Evolutionary conservation across 2,329 filamentous ascomycete species (phyloP).

Genomic region (Ceratocystis destructans): DNA sequence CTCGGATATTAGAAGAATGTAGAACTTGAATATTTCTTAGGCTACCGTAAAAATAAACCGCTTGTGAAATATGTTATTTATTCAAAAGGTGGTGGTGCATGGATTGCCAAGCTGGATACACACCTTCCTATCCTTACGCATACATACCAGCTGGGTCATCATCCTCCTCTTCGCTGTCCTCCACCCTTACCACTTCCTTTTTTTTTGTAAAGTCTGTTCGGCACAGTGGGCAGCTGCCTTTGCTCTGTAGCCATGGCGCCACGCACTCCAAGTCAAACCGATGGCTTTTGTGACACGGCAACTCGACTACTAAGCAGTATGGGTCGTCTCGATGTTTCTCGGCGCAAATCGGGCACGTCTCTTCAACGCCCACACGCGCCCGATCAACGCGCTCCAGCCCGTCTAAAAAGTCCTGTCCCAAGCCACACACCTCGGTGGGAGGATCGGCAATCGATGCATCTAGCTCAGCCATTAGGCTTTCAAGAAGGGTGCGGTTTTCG

Average conservation of each 20-base stretch:
- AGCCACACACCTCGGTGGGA: slow-evolving; percentile 39
- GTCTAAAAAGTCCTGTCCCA: slow-evolving; percentile 47
- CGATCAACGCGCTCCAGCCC: slow-evolving; percentile 43
- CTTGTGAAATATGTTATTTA: too few species aligned
- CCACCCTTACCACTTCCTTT: slow-evolving; percentile 32
- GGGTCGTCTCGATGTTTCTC: slow-evolving; percentile 47
- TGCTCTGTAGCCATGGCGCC: slow-evolving; percentile 48
- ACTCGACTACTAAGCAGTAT: slow-evolving; percentile 49
- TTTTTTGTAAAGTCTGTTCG: slow-evolving; percentile 46
- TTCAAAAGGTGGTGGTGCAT: too few species aligned
- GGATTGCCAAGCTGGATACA: background rate
- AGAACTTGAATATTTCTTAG: too few species aligned
- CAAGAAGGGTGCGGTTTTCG: slow-evolving; percentile 38
- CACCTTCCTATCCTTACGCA: slow-evolving; percentile 23
- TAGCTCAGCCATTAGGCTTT: slow-evolving; percentile 34
- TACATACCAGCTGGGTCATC: slow-evolving; percentile 40
- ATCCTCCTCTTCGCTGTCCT: slow-evolving; percentile 38
- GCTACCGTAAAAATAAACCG: too few species aligned
- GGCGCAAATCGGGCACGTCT: slow-evolving; percentile 49
- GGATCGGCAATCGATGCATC: slow-evolving; percentile 39
- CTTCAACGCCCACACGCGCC: slow-evolving; percentile 37
- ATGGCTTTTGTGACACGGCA: slow-evolving; percentile 47
- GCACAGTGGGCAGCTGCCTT: slow-evolving; percentile 52
- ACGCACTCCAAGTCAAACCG: slow-evolving; percentile 55
- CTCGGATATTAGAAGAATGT: background rate